Conservation (phyloP, 2,329 filamentous ascomycete genomes). For the Ophiostoma piceae region DNA sequence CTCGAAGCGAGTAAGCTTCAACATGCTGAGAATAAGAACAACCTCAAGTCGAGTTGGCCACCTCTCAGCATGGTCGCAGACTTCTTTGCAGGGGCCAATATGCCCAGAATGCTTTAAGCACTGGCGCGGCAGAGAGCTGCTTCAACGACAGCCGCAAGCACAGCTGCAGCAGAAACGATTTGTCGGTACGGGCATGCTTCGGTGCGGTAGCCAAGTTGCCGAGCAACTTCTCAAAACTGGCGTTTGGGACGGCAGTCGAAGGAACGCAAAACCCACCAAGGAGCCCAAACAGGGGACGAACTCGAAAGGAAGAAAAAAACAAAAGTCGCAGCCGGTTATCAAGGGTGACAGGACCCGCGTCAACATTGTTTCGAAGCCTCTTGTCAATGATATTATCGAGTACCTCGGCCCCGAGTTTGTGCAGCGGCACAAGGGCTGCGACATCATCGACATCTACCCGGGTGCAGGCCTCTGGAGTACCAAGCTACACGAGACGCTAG, state of each 20-base stretch:
- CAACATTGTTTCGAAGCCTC: conserved; percentile 47
- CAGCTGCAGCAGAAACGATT: neutral
- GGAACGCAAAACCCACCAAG: neutral
- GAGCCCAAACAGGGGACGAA: neutral
- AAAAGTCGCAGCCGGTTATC: conserved; percentile 9
- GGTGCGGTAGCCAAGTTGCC: conserved; percentile 25
- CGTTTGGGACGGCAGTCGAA: conserved; percentile 27
- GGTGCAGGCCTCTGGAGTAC: conserved; percentile 72
- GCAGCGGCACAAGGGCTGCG: conserved; percentile 66
- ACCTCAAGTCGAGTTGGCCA: neutral
- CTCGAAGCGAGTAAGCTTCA: neutral
- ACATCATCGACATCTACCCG: conserved; percentile 82
- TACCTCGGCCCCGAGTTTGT: conserved; percentile 63
- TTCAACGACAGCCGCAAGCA: neutral
- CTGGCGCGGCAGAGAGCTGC: neutral
- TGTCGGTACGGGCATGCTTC: neutral
- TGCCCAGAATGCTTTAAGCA: neutral
- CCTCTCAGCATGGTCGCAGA: neutral
- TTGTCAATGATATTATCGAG: conserved; percentile 61
- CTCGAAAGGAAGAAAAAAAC: neutral
- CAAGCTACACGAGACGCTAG: conserved; percentile 66
- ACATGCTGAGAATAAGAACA: neutral
- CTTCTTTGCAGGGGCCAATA: neutral
- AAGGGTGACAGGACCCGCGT: conserved; percentile 41
- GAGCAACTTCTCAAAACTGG: conserved; percentile 26